A percentile compares a stretch with the other conserved stretches of the same genome.
Evolutionary conservation across 495 filamentous ascomycete genomes (phyloP).

Genomic region (Cetradonia linearis): DNA sequence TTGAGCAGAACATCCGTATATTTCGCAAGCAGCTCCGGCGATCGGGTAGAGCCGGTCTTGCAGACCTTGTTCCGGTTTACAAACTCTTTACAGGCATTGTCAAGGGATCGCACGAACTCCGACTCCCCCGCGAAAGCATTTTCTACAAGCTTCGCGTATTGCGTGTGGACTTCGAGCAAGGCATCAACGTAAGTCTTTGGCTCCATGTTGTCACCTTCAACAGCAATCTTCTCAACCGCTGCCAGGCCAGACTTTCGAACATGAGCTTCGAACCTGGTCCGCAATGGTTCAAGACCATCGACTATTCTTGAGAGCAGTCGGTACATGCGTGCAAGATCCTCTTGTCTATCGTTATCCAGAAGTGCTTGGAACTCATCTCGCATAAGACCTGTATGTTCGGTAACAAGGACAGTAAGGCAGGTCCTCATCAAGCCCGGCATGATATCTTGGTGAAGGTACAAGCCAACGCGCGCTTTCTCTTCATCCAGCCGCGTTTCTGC

Average conservation of each 20-base stretch:
- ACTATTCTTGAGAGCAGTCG: slow-evolving; percentile 80
- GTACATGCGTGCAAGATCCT: slow-evolving; percentile 96
- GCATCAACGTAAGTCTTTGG: slow-evolving; percentile 96
- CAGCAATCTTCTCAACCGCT: slow-evolving; percentile 83
- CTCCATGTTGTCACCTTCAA: slow-evolving; percentile 82
- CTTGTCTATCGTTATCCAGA: slow-evolving; percentile 88
- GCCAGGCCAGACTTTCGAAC: slow-evolving; percentile 79
- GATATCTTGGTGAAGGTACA: slow-evolving; percentile 89
- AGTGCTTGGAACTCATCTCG: slow-evolving; percentile 94
- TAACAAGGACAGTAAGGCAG: slow-evolving; percentile 82
- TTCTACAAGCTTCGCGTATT: slow-evolving; percentile 85
- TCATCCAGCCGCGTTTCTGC: slow-evolving; percentile 84
- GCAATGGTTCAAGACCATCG: slow-evolving; percentile 83
- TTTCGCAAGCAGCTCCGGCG: slow-evolving; percentile 87
- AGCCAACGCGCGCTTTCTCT: slow-evolving; percentile 85
- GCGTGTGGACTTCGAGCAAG: slow-evolving; percentile 82
- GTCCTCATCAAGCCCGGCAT: slow-evolving; percentile 69
- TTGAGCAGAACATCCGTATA: slow-evolving; percentile 91
- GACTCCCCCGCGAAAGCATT: slow-evolving; percentile 90
- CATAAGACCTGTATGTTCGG: slow-evolving; percentile 69
- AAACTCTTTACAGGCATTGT: slow-evolving; percentile 96
- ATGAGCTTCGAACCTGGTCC: slow-evolving; percentile 81
- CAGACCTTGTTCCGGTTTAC: slow-evolving; percentile 95
- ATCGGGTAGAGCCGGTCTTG: slow-evolving; percentile 81
- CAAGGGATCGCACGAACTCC: slow-evolving; percentile 90